Evolutionary conservation across 495 filamentous ascomycete genomes (phyloP).

Genomic region (Terfezia claveryi): DNA sequence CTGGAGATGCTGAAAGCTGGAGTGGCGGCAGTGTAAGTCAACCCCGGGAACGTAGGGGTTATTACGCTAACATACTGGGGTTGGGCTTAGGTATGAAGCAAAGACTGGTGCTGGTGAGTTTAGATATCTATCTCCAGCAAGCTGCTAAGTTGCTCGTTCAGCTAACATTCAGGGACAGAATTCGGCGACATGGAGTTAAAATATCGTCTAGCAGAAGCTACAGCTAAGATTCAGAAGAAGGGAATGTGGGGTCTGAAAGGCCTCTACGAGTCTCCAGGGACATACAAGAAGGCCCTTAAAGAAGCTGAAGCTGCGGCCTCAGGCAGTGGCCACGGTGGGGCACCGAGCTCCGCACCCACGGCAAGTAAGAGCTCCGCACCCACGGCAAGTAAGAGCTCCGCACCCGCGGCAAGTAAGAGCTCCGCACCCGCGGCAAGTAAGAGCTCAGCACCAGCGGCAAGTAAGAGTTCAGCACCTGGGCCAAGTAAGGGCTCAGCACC

Average conservation of each 20-base stretch:
- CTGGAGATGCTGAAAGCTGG: constrained; percentile 70
- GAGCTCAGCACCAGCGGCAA: too few relatives aligned
- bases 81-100: neutral
- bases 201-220: constrained; percentile 49
- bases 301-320: constrained; percentile 18
- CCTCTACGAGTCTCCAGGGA: constrained; percentile 60
- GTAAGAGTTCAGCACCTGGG: too few relatives aligned
- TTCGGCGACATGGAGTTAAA: constrained; percentile 44
- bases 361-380: too few relatives aligned
- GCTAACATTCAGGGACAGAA: constrained; percentile 43
- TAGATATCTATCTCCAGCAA: constrained; percentile 1
- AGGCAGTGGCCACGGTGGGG: neutral
- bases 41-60: too few relatives aligned
- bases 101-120: neutral
- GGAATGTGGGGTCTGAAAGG: constrained; percentile 53
- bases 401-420: too few relatives aligned
- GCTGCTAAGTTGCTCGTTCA: constrained; percentile 31
- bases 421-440: too few relatives aligned
- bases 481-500: too few relatives aligned
- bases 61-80: neutral
- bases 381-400: too few relatives aligned
- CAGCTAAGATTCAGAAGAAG: constrained; percentile 41
- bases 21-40: constrained; percentile 54
- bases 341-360: too few relatives aligned
- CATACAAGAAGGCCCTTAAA: constrained; percentile 46